Evolutionary conservation across 2,329 filamentous ascomycete species (phyloP).

Genomic region (Penicillium italicum): DNA sequence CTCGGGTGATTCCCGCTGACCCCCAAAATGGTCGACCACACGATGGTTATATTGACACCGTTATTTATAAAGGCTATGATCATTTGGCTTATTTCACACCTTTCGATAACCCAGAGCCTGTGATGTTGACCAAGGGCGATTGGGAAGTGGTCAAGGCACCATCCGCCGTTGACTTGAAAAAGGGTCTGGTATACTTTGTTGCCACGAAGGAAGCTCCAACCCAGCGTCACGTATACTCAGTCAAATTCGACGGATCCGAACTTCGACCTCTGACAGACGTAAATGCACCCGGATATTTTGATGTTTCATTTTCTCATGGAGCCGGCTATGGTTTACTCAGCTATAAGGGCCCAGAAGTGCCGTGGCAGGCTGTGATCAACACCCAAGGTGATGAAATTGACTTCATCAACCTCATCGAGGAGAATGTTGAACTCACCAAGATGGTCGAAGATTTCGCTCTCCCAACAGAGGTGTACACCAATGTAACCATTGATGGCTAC

Average conservation of each 20-base stretch:
- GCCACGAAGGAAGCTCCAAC: slow-evolving; percentile 83
- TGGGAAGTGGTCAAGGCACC: slow-evolving; percentile 92
- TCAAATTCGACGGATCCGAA: slow-evolving; percentile 74
- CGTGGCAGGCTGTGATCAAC: slow-evolving; percentile 85
- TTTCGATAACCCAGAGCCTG: slow-evolving; percentile 73
- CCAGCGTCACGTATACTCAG: slow-evolving; percentile 87
- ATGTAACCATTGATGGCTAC: slow-evolving; percentile 76
- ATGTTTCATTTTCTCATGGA: slow-evolving; percentile 75
- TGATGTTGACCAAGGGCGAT: slow-evolving; percentile 78
- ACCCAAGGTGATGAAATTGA: slow-evolving; percentile 65
- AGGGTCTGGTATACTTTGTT: slow-evolving; percentile 87
- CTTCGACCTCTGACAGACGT: slow-evolving; percentile 72
- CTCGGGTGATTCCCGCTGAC: slow-evolving; percentile 81
- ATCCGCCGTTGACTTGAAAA: slow-evolving; percentile 75
- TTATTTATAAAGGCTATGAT: slow-evolving; percentile 81
- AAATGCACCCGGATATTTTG: slow-evolving; percentile 71
- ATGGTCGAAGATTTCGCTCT: slow-evolving; percentile 74
- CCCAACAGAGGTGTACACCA: slow-evolving; percentile 77
- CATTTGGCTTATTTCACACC: slow-evolving; percentile 93
- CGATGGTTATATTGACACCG: slow-evolving; percentile 89
- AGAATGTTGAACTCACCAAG: slow-evolving; percentile 67
- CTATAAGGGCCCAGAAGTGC: slow-evolving; percentile 79
- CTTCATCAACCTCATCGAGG: slow-evolving; percentile 70
- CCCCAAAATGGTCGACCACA: slow-evolving; percentile 67
- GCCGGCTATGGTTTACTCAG: slow-evolving; percentile 79